phyloP scores from a whole-genome alignment of 495 filamentous ascomycete genomes.

The Neurospora cerealis region DNA sequence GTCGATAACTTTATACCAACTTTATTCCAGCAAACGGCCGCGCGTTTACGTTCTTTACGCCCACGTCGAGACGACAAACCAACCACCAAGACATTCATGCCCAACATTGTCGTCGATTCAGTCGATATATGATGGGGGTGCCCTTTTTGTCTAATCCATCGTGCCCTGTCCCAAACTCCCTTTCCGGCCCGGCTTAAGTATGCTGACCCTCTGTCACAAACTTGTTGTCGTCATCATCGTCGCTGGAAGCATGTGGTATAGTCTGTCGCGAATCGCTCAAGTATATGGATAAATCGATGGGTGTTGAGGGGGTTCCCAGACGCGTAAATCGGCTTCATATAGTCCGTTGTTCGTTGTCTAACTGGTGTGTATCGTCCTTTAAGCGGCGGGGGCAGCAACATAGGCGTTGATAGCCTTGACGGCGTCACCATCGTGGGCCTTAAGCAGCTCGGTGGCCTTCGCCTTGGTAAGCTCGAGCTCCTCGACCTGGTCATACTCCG shows the following conservation, averaged over 20 bases:
- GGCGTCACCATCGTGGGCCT: slow-evolving; percentile 67
- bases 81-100: neutral
- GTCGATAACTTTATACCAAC: neutral
- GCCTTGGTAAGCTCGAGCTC: slow-evolving; percentile 67
- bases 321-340: neutral
- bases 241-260: neutral
- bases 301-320: neutral
- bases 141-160: neutral
- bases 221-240: neutral
- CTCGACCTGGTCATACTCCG: slow-evolving; percentile 46
- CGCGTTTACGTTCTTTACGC: neutral
- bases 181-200: neutral
- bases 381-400: slow-evolving; percentile 11
- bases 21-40: neutral
- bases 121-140: neutral
- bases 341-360: neutral
- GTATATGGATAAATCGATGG: neutral
- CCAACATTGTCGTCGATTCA: neutral
- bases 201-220: neutral
- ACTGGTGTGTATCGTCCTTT: neutral
- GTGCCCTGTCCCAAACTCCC: neutral
- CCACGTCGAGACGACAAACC: neutral
- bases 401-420: slow-evolving; percentile 58
- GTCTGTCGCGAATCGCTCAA: neutral
- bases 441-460: slow-evolving; percentile 78